Base-by-base conservation (phyloP, 108 stramenopile species). In the Phaeodactylum tricornutum region DNA sequence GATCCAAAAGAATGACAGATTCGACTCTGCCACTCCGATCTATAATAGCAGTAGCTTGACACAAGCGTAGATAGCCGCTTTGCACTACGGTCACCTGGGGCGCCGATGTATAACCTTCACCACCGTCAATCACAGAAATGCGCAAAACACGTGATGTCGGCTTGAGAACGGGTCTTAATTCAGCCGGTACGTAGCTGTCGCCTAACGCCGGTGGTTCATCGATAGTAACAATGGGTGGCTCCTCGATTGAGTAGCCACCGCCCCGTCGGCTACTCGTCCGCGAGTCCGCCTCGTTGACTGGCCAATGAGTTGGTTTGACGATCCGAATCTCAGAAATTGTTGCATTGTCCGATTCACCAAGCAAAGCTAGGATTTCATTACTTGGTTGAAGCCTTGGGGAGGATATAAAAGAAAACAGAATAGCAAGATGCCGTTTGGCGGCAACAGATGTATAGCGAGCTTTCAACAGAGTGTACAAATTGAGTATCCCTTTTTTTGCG, bases 321-420 rank as follows among this genome's bases (percentile, higher is more conserved):
- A 84, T 20, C 28, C 71, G 66, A 29, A 89, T 51, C 17, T 57
- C 44, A 5, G 68, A 55, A 20, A 92, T 58, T 19, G 80, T 73
- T n/a, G 78, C 83, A 61, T 92, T 80, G 55, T 92, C 90, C 8
- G 76, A 61, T 65, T 92, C 90, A 3, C 83, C 85, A 32, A 92
- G 53, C 16, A 92, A 50, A 25, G 69, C 57, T 50, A 59, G 50
- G 32, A 92, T 92, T 55, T 87, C 83, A 20, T 59, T 48, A 8
- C 76, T 71, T 23, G 90, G 90, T 63, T 91, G 89, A 20, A 84
- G 62, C 32, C 62, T 44, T 17, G 84, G 80, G 43, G 61, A 41
- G 26, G 73, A 62, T 41, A 92, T 77, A 52, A 92, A 61, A 0
- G 83, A 81, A 68, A 92, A 92, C n/a, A 92, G 66, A 45, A 92